Evolutionary conservation across 192 early-diverging fungal species (phyloP), one percentile per base, ranked within the genome.

Genomic region (Coemansia sp.): DNA sequence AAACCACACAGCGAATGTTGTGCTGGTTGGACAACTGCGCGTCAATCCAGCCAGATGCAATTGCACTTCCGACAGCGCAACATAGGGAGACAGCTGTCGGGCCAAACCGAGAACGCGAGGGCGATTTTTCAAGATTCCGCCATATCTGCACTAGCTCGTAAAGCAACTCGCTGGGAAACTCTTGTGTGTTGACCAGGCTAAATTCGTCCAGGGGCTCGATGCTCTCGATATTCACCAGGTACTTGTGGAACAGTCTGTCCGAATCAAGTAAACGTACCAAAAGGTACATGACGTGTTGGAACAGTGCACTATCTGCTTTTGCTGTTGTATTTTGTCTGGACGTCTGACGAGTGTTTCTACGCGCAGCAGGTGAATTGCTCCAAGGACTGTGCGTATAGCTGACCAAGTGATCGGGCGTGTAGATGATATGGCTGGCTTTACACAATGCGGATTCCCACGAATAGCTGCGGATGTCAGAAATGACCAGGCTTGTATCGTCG

Each of bases 181-280:
- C 65, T 5, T 60, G 57, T 2, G 50, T 40, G 23, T 67, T 58
- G 17, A 70, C 55, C 27, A 70, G 27, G 38, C 38, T 63, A 44
- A 70, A 53, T 3, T 52, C 57, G 29, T 55, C 25, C 14, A 59
- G 22, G 6, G 56, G 10, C 28, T 62, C 59, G 8, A 57, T 29
- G 14, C 30, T 20, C 15, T 36, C 36, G 14, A 55, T 40, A 23
- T 28, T 11, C 25, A 52, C 45, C 31, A 72, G 20, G 23, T 57
- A 62, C 34, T 58, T 54, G 19, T 17, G 23, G 40, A 67, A 72
- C n/a, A 50, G 34, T 13, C n/a, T 45, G 33, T 59, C 66, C 6
- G 72, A 66, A 28, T 74, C 72, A 50, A 74, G 53, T 23, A 74
- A 9, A 17, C 57, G 42, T 10, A 48, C 53, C 19, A 62, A 64